These are phyloP conservation scores for Murraya paniculata DNA, from an alignment of 345 rosid genomes.

Conservation along the genomic window DNA sequence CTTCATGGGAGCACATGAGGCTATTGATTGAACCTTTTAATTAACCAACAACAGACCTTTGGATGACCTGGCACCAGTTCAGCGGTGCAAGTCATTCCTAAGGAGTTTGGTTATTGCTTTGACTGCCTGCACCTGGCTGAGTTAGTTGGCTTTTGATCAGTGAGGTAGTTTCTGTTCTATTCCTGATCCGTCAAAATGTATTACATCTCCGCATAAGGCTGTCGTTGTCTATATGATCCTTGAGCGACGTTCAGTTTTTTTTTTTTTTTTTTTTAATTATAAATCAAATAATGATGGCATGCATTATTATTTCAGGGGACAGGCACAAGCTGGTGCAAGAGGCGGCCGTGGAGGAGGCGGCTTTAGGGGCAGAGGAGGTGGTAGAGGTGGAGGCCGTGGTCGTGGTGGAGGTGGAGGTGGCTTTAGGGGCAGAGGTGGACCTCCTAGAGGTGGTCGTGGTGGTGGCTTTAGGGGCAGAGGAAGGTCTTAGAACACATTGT, in stretches of 20 bases:
- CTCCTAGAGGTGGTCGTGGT: conserved; percentile 57
- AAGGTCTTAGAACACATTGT: conserved; percentile 37
- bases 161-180: not conserved
- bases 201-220: not conserved
- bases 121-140: not conserved
- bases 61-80: not conserved
- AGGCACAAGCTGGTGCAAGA: conserved; percentile 28
- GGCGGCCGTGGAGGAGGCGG: conserved; percentile 48
- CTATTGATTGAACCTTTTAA: not conserved
- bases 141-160: not conserved
- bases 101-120: not conserved
- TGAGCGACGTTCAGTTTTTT: not conserved
- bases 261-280: not conserved
- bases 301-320: conserved; percentile 42
- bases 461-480: conserved; percentile 80
- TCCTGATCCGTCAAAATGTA: not conserved
- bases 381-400: conserved; percentile 46
- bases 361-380: conserved; percentile 36
- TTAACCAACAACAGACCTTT: not conserved
- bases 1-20: no score
- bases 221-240: not conserved
- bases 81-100: not conserved
- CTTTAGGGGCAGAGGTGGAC: conserved; percentile 62
- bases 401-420: conserved; percentile 65
- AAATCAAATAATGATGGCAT: not conserved